Evolutionary conservation across 2,329 filamentous ascomycete species (phyloP), one percentile per base, ranked within the genome.

Genomic region (Truncatella angustata): DNA sequence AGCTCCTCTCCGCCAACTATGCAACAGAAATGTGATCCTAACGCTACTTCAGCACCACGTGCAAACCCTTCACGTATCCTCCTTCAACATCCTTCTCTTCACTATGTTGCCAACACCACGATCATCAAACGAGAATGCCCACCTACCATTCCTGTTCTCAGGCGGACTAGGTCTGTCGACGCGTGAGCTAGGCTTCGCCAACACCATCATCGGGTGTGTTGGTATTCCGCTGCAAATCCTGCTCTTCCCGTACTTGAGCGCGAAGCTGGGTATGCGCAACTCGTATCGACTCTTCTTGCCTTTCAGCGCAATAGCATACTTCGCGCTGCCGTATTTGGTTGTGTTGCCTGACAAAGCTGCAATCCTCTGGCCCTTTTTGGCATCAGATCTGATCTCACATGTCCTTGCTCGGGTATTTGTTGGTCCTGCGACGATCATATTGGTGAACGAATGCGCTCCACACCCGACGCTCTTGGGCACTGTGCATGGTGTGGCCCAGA

Each of bases 401-500:
- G 32, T 36, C 4, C 35, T 47, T 18, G 24, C 44, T 12, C 6
- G 44, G 16, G 32, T 36, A 10, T 47, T 47, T 18, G 26, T 36
- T 6, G 32, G 28, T 10, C 44, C 44, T 4, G 44, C 44, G 10
- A 47, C 32, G 26, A 36, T 36, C 26, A 47, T 47, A 21, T 28
- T 47, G 28, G 32, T 47, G 7, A 47, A 47, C 44, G 32, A 47
- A 5, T 47, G 44, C 26, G 16, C 44, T 11, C 44, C 44, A 14
- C 44, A 47, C 16, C 44, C 44, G 7, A 47, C 28, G 6, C 28
- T 47, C 2, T 21, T 47, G 26, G 44, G 44, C 10, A 47, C 44
- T 26, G 32, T 47, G n/a, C 44, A 47, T 21, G 44, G 44, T 21
- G 32, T 47, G 44, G 44, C 28, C 11, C 44, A 47, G 26, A 47